phyloP scores from a whole-genome alignment of 164 flowering plant species.

The Macadamia tetraphylla region DNA sequence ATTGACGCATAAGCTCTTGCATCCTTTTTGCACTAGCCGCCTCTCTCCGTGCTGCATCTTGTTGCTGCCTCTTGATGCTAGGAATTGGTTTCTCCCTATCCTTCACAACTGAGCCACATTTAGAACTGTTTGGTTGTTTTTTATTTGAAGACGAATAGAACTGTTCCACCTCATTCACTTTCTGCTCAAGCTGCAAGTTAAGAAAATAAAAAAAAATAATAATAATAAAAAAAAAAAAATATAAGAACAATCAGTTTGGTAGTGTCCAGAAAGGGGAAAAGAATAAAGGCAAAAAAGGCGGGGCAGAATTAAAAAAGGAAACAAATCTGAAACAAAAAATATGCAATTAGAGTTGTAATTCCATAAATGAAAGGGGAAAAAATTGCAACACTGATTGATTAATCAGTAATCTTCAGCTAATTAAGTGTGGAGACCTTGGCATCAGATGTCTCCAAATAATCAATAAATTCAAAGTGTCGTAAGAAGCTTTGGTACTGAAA shows the following conservation, averaged over 20 bases:
- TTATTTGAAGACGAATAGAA: slow-evolving; percentile 35
- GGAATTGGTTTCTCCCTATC: slow-evolving; percentile 51
- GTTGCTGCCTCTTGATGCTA: slow-evolving; percentile 49
- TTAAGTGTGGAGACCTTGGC: not conserved
- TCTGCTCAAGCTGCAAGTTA: slow-evolving; percentile 64
- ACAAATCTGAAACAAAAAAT: no score
- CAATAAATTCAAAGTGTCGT: not conserved
- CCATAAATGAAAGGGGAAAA: no score
- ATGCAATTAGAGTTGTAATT: no score
- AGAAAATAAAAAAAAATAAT: not conserved
- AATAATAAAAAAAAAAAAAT: not conserved
- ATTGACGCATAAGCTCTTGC: slow-evolving; percentile 86
- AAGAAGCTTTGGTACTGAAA: no score
- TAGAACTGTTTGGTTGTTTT: slow-evolving; percentile 20
- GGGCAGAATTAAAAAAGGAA: not conserved
- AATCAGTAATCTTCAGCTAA: no score
- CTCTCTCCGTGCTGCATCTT: slow-evolving; percentile 56
- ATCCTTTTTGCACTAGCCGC: slow-evolving; percentile 70
- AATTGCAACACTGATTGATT: no score
- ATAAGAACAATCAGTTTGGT: no score
- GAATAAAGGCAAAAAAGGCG: not conserved
- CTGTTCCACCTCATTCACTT: slow-evolving; percentile 54
- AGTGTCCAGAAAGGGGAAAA: not conserved
- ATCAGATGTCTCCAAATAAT: not conserved
- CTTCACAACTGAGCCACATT: slow-evolving; percentile 47